Evolutionary conservation across 805 yeast species (phyloP), one percentile per base, ranked within the genome.

Genomic region (Peterozyma xylosa): DNA sequence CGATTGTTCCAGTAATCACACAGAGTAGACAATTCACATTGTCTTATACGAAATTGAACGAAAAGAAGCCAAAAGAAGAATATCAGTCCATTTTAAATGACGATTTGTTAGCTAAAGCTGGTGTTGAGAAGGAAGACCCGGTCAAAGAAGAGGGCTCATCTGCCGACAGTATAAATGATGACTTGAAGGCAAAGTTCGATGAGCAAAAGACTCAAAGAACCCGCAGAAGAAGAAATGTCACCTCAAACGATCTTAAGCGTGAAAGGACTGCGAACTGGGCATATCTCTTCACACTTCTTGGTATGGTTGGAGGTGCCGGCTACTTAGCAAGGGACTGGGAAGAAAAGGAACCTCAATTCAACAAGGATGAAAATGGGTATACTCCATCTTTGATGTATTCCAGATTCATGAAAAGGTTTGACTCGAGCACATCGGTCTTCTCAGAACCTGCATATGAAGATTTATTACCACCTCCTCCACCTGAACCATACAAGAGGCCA

Each of bases 391-490:
- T 77, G 41, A 75, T 88, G 68, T 82, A 78, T 68, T 71, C 69
- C 18, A 76, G 99, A 59, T 73, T 85, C 52, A 71, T 63, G 50
- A 79, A 80, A 46, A 79, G 99, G 67, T 72, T 83, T 48, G 71
- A 79, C 46, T 82, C 87, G 36, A 73, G 87, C 48, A 82, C 89
- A 60, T 80, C 82, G 39, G 83, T 84, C 50, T 91, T 91, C 70
- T 80, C 85, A 49, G 98, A 91, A 53, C 99, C 99, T 11, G 95
- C 87, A 14, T 88, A 85, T 62, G 95, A 89, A 48, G 89, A 89
- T 61, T 76, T 93, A 57, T 76, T 95, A 54, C 99, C 99, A 42
- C 96, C 95, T 40, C 74, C 78, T 10, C 90, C 96, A 30, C 86
- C 95, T 32, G 91, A 86, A 55, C 95, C 91, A 43, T 89, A 89